phyloP scores from a whole-genome alignment of 192 early-diverging fungal species.

The Podila verticillata region DNA sequence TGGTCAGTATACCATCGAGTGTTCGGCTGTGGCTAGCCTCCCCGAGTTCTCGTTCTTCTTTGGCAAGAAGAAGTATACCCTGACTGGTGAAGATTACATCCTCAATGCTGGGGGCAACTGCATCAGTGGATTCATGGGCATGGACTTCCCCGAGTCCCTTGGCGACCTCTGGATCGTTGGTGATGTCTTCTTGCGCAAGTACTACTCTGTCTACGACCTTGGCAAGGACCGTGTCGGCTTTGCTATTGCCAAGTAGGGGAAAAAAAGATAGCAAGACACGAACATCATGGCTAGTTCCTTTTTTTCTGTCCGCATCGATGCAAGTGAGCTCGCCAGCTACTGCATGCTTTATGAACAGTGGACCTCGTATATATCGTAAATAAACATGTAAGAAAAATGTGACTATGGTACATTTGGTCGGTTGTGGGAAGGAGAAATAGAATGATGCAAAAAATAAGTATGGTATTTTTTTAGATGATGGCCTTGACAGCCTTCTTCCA shows the following conservation, averaged over 20 bases:
- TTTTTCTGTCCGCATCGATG: not conserved
- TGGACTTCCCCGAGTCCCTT: conserved; percentile 82
- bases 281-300: not conserved
- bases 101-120: conserved; percentile 72
- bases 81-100: conserved; percentile 66
- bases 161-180: conserved; percentile 90
- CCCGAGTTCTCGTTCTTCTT: conserved; percentile 85
- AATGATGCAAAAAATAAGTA: not conserved
- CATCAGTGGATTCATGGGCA: conserved; percentile 91
- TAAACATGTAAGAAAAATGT: too few species aligned
- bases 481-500: conserved; percentile 38
- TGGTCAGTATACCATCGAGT: conserved; percentile 92
- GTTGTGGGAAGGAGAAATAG: not conserved
- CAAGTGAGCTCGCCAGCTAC: not conserved
- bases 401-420: too few species aligned
- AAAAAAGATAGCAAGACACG: not conserved
- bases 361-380: too few species aligned
- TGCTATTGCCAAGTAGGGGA: conserved; percentile 37
- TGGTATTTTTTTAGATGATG: conserved; percentile 18
- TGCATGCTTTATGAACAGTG: not conserved
- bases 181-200: conserved; percentile 86
- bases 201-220: conserved; percentile 77
- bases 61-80: conserved; percentile 76
- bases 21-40: conserved; percentile 68
- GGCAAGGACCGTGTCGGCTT: conserved; percentile 80